phyloP scores from a whole-genome alignment of 495 filamentous ascomycete species.

The Beverwykella pulmonaria region DNA sequence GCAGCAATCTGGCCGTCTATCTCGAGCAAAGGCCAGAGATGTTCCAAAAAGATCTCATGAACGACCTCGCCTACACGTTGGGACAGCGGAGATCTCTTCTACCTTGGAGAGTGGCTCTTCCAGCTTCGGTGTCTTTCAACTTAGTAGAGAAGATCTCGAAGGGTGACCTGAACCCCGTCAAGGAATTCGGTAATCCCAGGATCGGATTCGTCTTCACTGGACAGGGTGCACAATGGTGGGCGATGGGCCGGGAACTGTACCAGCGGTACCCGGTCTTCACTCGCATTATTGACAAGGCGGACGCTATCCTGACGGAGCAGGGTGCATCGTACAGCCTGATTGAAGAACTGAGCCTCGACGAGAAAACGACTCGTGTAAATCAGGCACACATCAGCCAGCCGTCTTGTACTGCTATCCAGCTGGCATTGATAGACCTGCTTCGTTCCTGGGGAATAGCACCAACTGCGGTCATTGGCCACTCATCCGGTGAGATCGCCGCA shows the following conservation, averaged over 20 bases:
- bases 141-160: not conserved
- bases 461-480: constrained; percentile 20
- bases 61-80: constrained; percentile 7
- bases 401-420: constrained; percentile 13
- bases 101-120: constrained; percentile 37
- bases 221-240: not conserved
- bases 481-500: constrained; percentile 28
- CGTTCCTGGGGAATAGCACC: not conserved
- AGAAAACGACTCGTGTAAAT: not conserved
- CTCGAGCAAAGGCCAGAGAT: constrained; percentile 11
- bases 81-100: constrained; percentile 1
- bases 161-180: not conserved
- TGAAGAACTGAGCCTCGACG: constrained; percentile 34
- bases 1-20: constrained; percentile 8
- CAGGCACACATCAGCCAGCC: constrained; percentile 1
- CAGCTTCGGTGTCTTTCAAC: not conserved
- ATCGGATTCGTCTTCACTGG: constrained; percentile 32
- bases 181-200: constrained; percentile 4
- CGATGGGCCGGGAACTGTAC: not conserved
- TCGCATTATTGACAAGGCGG: constrained; percentile 22
- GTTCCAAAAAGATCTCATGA: constrained; percentile 8
- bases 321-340: constrained; percentile 1
- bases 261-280: not conserved
- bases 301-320: not conserved
- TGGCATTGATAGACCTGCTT: constrained; percentile 9